Evolutionary conservation across 257 asterid genomes (phyloP).

Genomic region (Jaltomata sinuosa): DNA sequence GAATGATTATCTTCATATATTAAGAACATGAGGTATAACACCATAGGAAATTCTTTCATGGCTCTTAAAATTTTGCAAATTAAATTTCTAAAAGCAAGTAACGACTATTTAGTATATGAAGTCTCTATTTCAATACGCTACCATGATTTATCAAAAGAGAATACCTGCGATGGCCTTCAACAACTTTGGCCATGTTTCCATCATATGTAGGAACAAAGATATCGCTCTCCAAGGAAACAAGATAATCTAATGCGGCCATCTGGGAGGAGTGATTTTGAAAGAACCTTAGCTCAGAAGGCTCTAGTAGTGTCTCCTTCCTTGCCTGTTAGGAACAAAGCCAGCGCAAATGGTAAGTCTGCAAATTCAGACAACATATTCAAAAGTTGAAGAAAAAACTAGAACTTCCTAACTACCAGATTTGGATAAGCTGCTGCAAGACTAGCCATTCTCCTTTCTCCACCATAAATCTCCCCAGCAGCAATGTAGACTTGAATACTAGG

Average conservation of each 20-base stretch:
- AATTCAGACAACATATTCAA: not conserved
- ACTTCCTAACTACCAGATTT: conserved; percentile 9
- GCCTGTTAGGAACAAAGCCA: conserved; percentile 4
- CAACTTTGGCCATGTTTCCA: conserved; percentile 38
- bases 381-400: not conserved
- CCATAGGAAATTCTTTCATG: not conserved
- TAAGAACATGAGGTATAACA: not conserved
- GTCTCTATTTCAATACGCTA: not conserved
- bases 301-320: conserved; percentile 24
- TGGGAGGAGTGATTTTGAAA: conserved; percentile 28
- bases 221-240: conserved; percentile 28
- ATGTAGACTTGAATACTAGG: conserved; percentile 20
- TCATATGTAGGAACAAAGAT: conserved; percentile 31
- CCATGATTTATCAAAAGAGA: not conserved
- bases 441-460: conserved; percentile 18
- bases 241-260: conserved; percentile 35
- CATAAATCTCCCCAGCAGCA: conserved; percentile 32
- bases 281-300: conserved; percentile 16
- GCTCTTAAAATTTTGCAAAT: not conserved
- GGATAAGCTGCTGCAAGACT: conserved; percentile 17
- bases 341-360: not conserved
- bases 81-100: not conserved
- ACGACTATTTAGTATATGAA: not conserved
- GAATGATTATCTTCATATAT: not conserved
- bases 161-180: conserved; percentile 39